These are phyloP conservation scores for Tolypocladium album DNA, from an alignment of 2,329 filamentous ascomycete species.

Conservation along the genomic window DNA sequence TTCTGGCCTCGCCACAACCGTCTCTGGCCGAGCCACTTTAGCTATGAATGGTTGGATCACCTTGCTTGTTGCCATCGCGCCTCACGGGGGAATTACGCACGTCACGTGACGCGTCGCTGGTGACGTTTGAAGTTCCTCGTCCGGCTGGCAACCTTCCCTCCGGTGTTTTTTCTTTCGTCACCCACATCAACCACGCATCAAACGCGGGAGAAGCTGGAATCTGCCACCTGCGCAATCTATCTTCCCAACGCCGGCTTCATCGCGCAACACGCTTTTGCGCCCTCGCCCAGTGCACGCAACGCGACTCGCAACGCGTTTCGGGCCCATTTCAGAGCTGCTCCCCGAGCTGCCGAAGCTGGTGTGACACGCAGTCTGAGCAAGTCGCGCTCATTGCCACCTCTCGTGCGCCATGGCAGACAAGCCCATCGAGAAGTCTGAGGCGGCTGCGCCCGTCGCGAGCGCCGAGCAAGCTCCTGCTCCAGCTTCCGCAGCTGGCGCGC, in stretches of 20 bases:
- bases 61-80: neutral
- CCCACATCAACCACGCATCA: slow-evolving; percentile 19
- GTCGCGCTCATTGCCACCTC: slow-evolving; percentile 10
- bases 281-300: slow-evolving; percentile 6
- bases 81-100: neutral
- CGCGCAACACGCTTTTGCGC: slow-evolving; percentile 14
- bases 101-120: slow-evolving; percentile 21
- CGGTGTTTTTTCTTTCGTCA: slow-evolving; percentile 24
- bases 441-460: slow-evolving; percentile 18
- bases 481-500: slow-evolving; percentile 12
- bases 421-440: slow-evolving; percentile 23
- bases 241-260: slow-evolving; percentile 15
- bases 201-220: slow-evolving; percentile 19
- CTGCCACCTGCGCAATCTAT: slow-evolving; percentile 21
- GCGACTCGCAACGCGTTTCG: slow-evolving; percentile 17
- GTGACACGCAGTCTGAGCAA: neutral
- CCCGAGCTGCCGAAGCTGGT: slow-evolving; percentile 6
- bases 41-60: neutral
- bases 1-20: neutral
- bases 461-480: slow-evolving; percentile 17
- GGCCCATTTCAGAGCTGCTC: neutral
- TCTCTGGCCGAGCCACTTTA: neutral
- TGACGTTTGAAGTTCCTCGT: slow-evolving; percentile 25
- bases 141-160: slow-evolving; percentile 18
- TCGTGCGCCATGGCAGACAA: slow-evolving; percentile 27